phyloP scores from a whole-genome alignment of 2,329 filamentous ascomycete species.

The Colletotrichum viniferum region DNA sequence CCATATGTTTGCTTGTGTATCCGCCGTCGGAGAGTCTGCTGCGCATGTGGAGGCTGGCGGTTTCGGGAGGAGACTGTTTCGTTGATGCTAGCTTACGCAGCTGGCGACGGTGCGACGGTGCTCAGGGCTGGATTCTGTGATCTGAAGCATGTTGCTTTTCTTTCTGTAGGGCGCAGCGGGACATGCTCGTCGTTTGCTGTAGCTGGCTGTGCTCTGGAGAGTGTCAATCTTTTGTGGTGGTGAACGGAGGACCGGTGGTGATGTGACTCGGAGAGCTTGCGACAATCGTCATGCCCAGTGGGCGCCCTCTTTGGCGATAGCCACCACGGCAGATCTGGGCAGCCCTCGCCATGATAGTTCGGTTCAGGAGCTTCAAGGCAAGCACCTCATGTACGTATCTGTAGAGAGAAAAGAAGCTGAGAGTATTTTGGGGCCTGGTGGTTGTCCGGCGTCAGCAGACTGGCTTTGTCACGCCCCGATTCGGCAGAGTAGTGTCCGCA shows the following conservation, averaged over 20 bases:
- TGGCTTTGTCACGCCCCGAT: slow-evolving; percentile 12
- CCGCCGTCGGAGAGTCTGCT: not conserved
- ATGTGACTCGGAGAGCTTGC: slow-evolving; percentile 9
- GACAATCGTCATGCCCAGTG: not conserved
- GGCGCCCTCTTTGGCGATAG: not conserved
- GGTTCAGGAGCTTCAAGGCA: not conserved
- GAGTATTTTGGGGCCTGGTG: not conserved
- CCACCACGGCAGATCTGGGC: not conserved
- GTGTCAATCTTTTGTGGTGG: not conserved
- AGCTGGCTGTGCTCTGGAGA: not conserved
- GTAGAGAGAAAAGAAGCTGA: not conserved
- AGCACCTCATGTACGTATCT: not conserved
- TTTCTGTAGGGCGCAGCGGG: not conserved
- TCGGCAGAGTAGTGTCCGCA: slow-evolving; percentile 6
- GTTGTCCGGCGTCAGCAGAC: slow-evolving; percentile 12
- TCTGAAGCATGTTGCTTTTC: not conserved
- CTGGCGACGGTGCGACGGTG: not conserved
- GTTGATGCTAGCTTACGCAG: not conserved
- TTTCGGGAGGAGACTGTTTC: not conserved
- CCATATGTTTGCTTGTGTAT: not conserved
- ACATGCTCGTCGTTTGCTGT: not conserved
- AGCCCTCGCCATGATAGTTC: not conserved
- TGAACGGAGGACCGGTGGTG: not conserved
- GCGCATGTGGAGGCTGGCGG: not conserved
- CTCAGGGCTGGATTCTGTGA: not conserved